A percentile compares a stretch with the other conserved stretches of the same genome.
phyloP scores from a whole-genome alignment of 169 alveolate genomes.

The Cyclospora cayetanensis region DNA sequence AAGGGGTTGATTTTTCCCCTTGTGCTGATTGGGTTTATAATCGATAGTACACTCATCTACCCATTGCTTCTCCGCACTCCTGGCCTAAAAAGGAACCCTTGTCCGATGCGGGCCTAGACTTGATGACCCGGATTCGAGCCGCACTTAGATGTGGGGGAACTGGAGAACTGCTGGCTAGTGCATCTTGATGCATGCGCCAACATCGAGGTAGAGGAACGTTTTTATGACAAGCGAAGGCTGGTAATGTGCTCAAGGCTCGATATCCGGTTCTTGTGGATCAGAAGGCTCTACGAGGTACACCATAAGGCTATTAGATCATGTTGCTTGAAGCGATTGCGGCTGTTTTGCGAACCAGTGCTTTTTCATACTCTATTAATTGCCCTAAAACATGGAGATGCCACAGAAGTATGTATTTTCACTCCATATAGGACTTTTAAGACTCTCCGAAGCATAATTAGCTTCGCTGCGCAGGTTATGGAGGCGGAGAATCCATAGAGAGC shows the following conservation, averaged over 20 bases:
- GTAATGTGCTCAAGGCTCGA: no score
- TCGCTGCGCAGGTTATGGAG: no score
- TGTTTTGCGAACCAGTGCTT: no score
- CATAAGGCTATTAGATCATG: no score
- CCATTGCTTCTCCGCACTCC: background rate
- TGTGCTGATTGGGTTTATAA: background rate
- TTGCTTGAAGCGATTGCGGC: no score
- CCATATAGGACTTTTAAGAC: no score
- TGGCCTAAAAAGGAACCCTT: background rate
- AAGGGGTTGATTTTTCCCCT: background rate
- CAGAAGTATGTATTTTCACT: no score
- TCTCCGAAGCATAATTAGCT: no score
- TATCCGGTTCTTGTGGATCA: background rate
- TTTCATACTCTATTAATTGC: no score
- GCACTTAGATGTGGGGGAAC: background rate
- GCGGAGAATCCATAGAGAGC: no score
- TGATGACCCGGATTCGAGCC: background rate
- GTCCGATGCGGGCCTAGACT: background rate
- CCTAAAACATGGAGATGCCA: no score
- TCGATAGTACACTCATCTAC: background rate
- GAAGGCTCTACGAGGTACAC: background rate
- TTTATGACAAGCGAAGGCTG: background rate
- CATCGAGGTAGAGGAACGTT: background rate
- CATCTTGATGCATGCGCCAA: background rate
- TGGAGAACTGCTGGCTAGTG: no score